Conservation (phyloP, 306 rosid genomes). For the Cajanus cajan region DNA sequence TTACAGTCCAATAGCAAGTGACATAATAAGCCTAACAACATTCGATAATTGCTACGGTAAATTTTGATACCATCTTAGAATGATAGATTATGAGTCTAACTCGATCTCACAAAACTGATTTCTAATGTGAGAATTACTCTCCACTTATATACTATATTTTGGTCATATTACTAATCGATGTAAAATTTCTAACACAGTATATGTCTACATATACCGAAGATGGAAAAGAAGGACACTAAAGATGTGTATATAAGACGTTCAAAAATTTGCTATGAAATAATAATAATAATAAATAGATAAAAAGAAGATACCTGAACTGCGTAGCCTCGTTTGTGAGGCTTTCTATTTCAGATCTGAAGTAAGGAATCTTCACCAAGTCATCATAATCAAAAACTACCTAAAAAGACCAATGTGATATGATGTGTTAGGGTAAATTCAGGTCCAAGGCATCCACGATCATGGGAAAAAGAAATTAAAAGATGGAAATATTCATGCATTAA, state of each 20-base stretch:
- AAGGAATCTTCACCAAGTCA: conserved; percentile 80
- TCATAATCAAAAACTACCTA: conserved; percentile 77
- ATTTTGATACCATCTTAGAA: no score
- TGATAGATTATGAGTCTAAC: no score
- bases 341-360: conserved; percentile 51
- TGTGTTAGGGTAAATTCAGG: background rate
- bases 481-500: background rate
- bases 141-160: no score
- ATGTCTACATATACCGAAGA: background rate
- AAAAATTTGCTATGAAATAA: background rate
- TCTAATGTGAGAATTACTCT: no score
- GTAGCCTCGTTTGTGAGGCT: conserved; percentile 45
- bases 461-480: background rate
- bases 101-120: no score
- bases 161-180: no score
- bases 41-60: no score
- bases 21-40: no score
- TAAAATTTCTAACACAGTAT: no score
- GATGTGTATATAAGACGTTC: background rate
- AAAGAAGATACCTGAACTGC: conserved; percentile 53
- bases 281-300: no score
- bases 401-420: conserved; percentile 18
- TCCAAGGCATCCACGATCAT: conserved; percentile 14
- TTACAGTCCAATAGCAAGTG: no score
- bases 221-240: background rate